Evolutionary conservation across 2,329 filamentous ascomycete species (phyloP).

Genomic region (Colletotrichum filicis): DNA sequence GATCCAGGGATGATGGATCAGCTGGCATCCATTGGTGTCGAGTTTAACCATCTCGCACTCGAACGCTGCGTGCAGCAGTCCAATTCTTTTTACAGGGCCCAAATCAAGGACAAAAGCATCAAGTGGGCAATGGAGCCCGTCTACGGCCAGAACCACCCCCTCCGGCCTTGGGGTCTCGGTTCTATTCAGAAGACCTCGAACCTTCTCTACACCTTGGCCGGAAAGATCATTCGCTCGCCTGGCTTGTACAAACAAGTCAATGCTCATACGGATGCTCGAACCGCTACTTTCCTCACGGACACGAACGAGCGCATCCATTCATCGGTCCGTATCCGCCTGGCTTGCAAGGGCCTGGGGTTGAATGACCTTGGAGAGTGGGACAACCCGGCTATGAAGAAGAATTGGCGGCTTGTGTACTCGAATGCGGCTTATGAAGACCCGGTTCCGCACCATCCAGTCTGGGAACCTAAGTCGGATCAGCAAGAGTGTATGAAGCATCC

Average conservation of each 20-base stretch:
- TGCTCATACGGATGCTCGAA: constrained; percentile 49
- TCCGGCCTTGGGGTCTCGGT: constrained; percentile 61
- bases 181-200: constrained; percentile 52
- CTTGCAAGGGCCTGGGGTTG: constrained; percentile 59
- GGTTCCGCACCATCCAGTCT: constrained; percentile 45
- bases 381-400: constrained; percentile 53
- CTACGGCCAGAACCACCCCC: constrained; percentile 57
- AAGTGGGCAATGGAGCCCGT: constrained; percentile 61
- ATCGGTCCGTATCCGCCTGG: constrained; percentile 64
- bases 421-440: constrained; percentile 46
- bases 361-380: constrained; percentile 61
- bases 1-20: constrained; percentile 66
- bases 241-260: constrained; percentile 60
- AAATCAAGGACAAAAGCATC: constrained; percentile 32
- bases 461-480: constrained; percentile 43
- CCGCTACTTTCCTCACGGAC: constrained; percentile 55
- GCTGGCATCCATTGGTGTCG: constrained; percentile 60
- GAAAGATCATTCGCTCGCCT: constrained; percentile 56
- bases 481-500: constrained; percentile 35
- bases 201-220: constrained; percentile 55
- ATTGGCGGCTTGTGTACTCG: constrained; percentile 56
- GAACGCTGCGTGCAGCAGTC: constrained; percentile 50
- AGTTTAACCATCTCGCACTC: constrained; percentile 57
- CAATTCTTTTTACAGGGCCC: constrained; percentile 40
- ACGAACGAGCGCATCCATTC: constrained; percentile 68